A percentile compares a stretch with the other conserved stretches of the same genome.
Evolutionary conservation across 2,329 filamentous ascomycete species (phyloP).

Genomic region (Ophiostoma piceae): DNA sequence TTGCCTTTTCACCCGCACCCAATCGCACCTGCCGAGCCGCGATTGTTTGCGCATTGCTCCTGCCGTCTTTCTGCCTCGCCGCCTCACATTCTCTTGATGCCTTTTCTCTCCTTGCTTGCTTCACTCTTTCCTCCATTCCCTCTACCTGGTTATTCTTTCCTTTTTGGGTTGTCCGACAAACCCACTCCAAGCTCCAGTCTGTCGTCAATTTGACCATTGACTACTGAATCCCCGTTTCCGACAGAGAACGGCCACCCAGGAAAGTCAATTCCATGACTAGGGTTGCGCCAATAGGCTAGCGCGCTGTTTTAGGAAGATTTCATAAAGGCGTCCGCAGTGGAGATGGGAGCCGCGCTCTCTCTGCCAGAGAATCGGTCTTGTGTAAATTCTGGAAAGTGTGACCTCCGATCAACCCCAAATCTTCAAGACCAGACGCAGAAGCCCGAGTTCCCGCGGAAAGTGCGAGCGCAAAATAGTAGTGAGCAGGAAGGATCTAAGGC

Average conservation of each 20-base stretch:
- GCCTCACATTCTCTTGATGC: background rate
- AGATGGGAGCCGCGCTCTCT: background rate
- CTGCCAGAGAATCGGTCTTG: background rate
- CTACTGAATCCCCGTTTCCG: slow-evolving; percentile 1
- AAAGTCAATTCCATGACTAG: slow-evolving; percentile 18
- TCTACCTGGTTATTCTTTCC: background rate
- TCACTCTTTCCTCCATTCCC: background rate
- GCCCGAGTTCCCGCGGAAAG: slow-evolving; percentile 14
- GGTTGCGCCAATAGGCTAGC: slow-evolving; percentile 21
- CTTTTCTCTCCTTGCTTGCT: background rate
- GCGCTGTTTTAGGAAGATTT: slow-evolving; percentile 14
- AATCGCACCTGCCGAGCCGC: background rate
- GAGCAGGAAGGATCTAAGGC: background rate
- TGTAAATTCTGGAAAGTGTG: background rate
- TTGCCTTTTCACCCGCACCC: background rate
- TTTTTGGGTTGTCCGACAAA: background rate
- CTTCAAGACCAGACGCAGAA: background rate
- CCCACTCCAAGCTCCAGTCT: slow-evolving; percentile 11
- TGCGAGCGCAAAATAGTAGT: background rate
- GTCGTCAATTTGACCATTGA: slow-evolving; percentile 1
- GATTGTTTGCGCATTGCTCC: background rate
- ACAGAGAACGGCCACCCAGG: slow-evolving; percentile 17
- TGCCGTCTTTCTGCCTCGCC: background rate
- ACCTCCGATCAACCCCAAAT: background rate
- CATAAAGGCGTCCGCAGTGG: slow-evolving; percentile 14